Evolutionary conservation across 345 rosid genomes (phyloP).

Genomic region (Aegle marmelos): DNA sequence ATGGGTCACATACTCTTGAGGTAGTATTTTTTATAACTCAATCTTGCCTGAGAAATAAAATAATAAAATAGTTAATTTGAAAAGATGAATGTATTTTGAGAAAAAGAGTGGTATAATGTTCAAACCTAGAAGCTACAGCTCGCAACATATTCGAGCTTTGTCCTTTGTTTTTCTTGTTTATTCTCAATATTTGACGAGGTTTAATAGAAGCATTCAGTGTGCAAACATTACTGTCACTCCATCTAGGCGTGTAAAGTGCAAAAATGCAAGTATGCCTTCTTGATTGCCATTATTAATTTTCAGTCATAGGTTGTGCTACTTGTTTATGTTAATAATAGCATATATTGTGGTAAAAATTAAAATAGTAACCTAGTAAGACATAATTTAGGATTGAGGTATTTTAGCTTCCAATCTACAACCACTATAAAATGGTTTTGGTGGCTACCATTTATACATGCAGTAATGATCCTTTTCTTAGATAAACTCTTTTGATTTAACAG

Average conservation of each 20-base stretch:
- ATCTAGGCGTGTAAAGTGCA: slow-evolving; percentile 31
- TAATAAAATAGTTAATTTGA: background rate
- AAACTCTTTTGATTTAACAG: too few species aligned
- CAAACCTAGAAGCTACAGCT: slow-evolving; percentile 48
- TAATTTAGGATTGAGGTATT: too few species aligned
- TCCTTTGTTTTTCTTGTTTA: slow-evolving; percentile 51
- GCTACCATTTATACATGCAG: too few species aligned
- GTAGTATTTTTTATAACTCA: slow-evolving; percentile 13
- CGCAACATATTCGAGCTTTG: slow-evolving; percentile 40
- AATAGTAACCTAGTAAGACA: too few species aligned
- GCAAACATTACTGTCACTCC: slow-evolving; percentile 26
- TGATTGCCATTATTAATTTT: too few species aligned
- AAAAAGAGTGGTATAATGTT: slow-evolving; percentile 31
- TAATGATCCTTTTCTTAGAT: too few species aligned
- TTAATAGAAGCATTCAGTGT: slow-evolving; percentile 23
- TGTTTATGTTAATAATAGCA: too few species aligned
- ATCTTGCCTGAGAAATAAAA: background rate
- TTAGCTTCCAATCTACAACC: too few species aligned
- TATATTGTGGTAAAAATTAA: too few species aligned
- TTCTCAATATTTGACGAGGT: slow-evolving; percentile 28
- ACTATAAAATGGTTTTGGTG: too few species aligned
- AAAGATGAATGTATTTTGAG: background rate
- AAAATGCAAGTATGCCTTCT: slow-evolving; percentile 37
- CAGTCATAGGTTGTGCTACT: too few species aligned
- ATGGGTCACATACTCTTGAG: slow-evolving; percentile 36